A percentile compares a stretch with the other conserved stretches of the same genome.
Conservation (phyloP, 106 monocot genomes). For the Acanthochlamys bracteata region DNA sequence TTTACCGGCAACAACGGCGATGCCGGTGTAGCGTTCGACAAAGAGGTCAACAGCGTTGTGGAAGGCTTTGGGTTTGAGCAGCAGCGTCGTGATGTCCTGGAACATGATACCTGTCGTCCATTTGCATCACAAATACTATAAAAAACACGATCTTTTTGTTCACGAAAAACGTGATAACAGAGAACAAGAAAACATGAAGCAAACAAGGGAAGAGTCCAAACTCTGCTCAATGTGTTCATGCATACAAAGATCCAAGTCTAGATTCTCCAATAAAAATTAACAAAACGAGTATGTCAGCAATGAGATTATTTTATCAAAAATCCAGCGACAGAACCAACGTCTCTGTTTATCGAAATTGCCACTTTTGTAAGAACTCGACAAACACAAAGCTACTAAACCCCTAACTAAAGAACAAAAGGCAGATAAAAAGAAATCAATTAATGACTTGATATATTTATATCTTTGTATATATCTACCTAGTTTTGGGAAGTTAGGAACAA, state of each 20-base stretch:
- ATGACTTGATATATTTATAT: too few relatives aligned
- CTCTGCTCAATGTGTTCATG: too few relatives aligned
- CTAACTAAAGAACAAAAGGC: background rate
- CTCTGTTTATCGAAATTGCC: too few relatives aligned
- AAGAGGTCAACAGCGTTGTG: constrained; percentile 9
- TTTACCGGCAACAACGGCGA: constrained; percentile 13
- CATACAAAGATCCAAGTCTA: too few relatives aligned
- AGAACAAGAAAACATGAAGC: background rate
- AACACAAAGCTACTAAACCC: too few relatives aligned
- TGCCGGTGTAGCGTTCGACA: constrained; percentile 13
- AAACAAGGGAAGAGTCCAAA: background rate
- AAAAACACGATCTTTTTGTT: background rate
- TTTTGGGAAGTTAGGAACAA: constrained; percentile 17
- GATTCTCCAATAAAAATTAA: too few relatives aligned
- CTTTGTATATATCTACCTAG: constrained; percentile 1
- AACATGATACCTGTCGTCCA: constrained; percentile 14
- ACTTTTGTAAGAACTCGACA: too few relatives aligned
- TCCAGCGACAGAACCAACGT: too few relatives aligned
- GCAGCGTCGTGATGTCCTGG: constrained; percentile 19
- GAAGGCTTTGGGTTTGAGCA: constrained; percentile 12
- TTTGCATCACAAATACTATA: background rate
- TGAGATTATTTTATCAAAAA: too few relatives aligned
- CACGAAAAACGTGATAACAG: too few relatives aligned
- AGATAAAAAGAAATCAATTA: background rate
- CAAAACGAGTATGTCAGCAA: too few relatives aligned